Evolutionary conservation across 2,329 filamentous ascomycete species (phyloP).

Genomic region (Monilinia fructicola): DNA sequence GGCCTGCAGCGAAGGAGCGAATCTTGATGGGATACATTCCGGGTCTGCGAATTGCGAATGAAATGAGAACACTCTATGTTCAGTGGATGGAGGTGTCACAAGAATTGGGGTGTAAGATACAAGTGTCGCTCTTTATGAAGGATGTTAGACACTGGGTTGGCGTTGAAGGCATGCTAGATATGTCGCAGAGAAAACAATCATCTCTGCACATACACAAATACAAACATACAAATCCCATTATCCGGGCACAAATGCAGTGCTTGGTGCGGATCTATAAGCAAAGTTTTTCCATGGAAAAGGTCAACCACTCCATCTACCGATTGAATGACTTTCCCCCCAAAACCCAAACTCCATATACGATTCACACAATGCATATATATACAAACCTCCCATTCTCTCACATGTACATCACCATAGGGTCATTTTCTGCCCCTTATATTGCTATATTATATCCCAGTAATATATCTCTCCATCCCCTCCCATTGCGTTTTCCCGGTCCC

Average conservation of each 20-base stretch:
- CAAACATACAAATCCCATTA: background rate
- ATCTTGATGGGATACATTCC: background rate
- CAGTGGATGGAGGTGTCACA: constrained; percentile 14
- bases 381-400: background rate
- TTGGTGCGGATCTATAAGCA: background rate
- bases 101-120: constrained; percentile 22
- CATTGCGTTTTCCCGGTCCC: constrained; percentile 66
- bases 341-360: constrained; percentile 4
- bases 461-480: constrained; percentile 61
- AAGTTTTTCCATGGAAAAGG: background rate
- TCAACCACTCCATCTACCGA: background rate
- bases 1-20: constrained; percentile 1
- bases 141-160: constrained; percentile 8
- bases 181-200: constrained; percentile 8
- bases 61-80: background rate
- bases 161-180: constrained; percentile 4
- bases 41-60: constrained; percentile 3
- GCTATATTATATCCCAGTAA: constrained; percentile 47
- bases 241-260: background rate
- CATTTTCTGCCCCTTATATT: background rate
- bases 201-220: constrained; percentile 2
- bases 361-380: constrained; percentile 14
- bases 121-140: background rate
- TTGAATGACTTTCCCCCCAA: background rate
- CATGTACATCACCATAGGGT: constrained; percentile 6